Conservation (phyloP, 192 early-diverging fungal genomes). For the Coemansia sp. region DNA sequence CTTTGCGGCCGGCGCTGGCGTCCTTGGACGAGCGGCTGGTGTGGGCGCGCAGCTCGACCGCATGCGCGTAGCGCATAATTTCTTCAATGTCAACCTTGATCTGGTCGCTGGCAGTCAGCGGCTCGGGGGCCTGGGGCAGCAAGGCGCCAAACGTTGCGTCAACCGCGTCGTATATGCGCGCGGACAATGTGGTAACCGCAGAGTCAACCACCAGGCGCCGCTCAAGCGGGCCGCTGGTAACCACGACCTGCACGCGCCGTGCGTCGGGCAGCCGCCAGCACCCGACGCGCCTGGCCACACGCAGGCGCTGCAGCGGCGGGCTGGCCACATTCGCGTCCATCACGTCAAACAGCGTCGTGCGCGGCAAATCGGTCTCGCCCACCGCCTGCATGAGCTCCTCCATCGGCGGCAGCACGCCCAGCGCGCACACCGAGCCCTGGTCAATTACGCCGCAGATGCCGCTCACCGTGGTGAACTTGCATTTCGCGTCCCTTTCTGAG, state of each 20-base stretch:
- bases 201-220: constrained; percentile 42
- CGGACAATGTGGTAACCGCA: constrained; percentile 39
- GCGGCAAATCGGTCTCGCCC: constrained; percentile 27
- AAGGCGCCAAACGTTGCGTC: constrained; percentile 22
- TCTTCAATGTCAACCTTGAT: constrained; percentile 33
- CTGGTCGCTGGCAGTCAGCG: constrained; percentile 20
- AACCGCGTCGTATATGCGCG: constrained; percentile 21
- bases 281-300: constrained; percentile 1
- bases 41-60: constrained; percentile 19
- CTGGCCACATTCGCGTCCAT: constrained; percentile 13
- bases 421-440: constrained; percentile 24
- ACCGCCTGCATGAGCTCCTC: constrained; percentile 40
- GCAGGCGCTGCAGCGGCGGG: constrained; percentile 25
- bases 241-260: constrained; percentile 23
- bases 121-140: constrained; percentile 23
- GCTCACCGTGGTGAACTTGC: constrained; percentile 39
- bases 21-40: constrained; percentile 1
- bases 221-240: constrained; percentile 25
- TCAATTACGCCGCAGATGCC: constrained; percentile 42
- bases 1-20: not conserved
- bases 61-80: constrained; percentile 37
- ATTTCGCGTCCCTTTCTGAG: not conserved
- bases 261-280: constrained; percentile 21
- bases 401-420: constrained; percentile 46
- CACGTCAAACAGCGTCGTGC: constrained; percentile 42